phyloP scores from a whole-genome alignment of 345 rosid species.

The Kandelia obovata region DNA sequence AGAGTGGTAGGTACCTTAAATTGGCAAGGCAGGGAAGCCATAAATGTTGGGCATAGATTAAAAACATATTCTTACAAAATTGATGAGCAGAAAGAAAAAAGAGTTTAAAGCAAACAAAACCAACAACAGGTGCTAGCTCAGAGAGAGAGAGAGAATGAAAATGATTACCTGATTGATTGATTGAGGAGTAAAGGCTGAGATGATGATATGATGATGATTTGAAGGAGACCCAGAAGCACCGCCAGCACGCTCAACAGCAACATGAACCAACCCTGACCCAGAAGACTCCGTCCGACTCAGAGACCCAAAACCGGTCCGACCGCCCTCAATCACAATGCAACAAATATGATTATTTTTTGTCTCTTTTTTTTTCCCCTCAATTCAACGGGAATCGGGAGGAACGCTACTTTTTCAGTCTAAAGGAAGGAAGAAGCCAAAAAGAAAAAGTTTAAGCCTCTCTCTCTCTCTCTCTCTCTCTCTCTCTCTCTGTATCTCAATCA shows the following conservation, averaged over 20 bases:
- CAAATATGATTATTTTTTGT: background rate
- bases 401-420: slow-evolving; percentile 12
- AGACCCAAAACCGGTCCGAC: slow-evolving; percentile 1
- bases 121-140: no score
- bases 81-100: slow-evolving; percentile 4
- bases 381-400: slow-evolving; percentile 15
- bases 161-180: slow-evolving; percentile 71
- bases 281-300: background rate
- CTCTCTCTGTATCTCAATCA: slow-evolving; percentile 11
- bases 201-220: slow-evolving; percentile 32
- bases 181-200: slow-evolving; percentile 43
- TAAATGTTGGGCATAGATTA: slow-evolving; percentile 6
- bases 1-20: slow-evolving; percentile 17
- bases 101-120: background rate
- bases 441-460: background rate
- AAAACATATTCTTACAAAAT: slow-evolving; percentile 1
- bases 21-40: slow-evolving; percentile 18
- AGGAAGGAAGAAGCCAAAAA: background rate
- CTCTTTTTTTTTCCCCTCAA: slow-evolving; percentile 7
- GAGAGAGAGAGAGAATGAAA: slow-evolving; percentile 14
- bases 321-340: slow-evolving; percentile 6
- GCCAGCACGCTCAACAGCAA: slow-evolving; percentile 25
- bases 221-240: slow-evolving; percentile 43
- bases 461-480: slow-evolving; percentile 18
- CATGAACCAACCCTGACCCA: background rate